phyloP scores from a whole-genome alignment of 768 basidiomycete genomes.

The Galerina sulciceps region DNA sequence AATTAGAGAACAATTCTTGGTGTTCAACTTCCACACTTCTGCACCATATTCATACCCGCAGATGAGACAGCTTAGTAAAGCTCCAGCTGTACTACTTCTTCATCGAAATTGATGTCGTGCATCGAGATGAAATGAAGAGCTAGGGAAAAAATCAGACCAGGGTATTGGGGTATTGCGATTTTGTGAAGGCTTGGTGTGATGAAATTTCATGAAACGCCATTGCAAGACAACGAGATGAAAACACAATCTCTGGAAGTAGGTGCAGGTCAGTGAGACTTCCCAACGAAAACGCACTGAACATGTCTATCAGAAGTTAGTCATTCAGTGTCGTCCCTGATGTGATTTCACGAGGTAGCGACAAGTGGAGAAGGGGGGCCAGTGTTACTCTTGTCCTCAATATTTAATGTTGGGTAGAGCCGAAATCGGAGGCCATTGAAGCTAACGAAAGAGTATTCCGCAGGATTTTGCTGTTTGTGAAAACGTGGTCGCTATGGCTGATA shows the following conservation, averaged over 20 bases:
- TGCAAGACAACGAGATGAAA: neutral
- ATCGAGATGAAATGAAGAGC: neutral
- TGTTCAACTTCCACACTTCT: constrained; percentile 27
- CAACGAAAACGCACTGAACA: neutral
- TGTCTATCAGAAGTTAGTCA: neutral
- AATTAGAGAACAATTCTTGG: constrained; percentile 27
- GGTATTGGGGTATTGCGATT: neutral
- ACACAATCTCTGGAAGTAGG: neutral
- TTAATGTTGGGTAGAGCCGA: neutral
- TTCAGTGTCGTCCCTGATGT: too few relatives aligned
- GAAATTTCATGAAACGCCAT: neutral
- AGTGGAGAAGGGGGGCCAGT: neutral
- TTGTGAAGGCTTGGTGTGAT: neutral
- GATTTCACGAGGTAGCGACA: neutral
- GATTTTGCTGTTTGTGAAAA: neutral
- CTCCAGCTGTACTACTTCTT: neutral
- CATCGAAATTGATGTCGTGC: neutral
- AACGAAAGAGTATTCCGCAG: neutral
- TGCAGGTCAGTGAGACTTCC: neutral
- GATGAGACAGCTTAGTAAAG: constrained; percentile 29
- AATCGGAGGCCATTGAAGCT: neutral
- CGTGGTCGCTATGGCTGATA: neutral
- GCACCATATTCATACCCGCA: constrained; percentile 34
- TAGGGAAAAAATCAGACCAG: neutral
- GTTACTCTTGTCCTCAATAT: neutral